phyloP scores from a whole-genome alignment of 225 moss, liverwort and hornwort genomes.

The Takakia lepidozioides region DNA sequence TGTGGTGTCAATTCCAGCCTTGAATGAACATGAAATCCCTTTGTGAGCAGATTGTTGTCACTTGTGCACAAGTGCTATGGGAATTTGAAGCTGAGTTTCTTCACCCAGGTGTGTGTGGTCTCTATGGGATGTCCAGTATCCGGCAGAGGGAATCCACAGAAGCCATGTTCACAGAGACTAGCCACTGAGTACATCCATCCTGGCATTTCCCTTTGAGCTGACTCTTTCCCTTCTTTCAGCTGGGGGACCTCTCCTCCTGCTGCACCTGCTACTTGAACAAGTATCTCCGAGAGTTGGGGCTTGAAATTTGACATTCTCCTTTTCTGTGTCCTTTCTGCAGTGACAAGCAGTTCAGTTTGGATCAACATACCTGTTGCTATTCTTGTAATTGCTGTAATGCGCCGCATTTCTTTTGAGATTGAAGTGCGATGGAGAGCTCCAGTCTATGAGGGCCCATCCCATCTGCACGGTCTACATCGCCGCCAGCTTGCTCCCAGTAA shows the following conservation, averaged over 20 bases:
- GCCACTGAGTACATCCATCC: not conserved
- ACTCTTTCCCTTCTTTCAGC: too few species aligned
- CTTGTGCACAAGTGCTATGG: too few species aligned
- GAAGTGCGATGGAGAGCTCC: slow-evolving; percentile 85
- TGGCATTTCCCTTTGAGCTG: not conserved
- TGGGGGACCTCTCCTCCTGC: too few species aligned
- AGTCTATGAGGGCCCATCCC: slow-evolving; percentile 11
- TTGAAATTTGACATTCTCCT: not conserved
- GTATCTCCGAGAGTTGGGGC: not conserved
- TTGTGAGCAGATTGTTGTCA: too few species aligned
- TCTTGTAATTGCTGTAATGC: slow-evolving; percentile 55
- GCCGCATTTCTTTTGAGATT: slow-evolving; percentile 68
- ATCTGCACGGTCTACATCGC: slow-evolving; percentile 20
- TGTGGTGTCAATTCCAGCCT: too few species aligned
- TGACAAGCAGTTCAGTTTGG: slow-evolving; percentile 89
- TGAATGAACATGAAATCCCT: too few species aligned
- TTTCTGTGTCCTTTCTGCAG: slow-evolving; percentile 17
- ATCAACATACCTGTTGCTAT: slow-evolving; percentile 76
- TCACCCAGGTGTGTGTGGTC: too few species aligned
- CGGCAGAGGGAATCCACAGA: not conserved
- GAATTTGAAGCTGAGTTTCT: too few species aligned
- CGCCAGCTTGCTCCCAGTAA: slow-evolving; percentile 40
- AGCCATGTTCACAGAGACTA: not conserved
- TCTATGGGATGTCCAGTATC: slow-evolving; percentile 1
- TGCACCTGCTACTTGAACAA: not conserved